A percentile compares a stretch with the other conserved stretches of the same genome.
phyloP scores from a whole-genome alignment of 768 basidiomycete species.

The Megacollybia marginata region DNA sequence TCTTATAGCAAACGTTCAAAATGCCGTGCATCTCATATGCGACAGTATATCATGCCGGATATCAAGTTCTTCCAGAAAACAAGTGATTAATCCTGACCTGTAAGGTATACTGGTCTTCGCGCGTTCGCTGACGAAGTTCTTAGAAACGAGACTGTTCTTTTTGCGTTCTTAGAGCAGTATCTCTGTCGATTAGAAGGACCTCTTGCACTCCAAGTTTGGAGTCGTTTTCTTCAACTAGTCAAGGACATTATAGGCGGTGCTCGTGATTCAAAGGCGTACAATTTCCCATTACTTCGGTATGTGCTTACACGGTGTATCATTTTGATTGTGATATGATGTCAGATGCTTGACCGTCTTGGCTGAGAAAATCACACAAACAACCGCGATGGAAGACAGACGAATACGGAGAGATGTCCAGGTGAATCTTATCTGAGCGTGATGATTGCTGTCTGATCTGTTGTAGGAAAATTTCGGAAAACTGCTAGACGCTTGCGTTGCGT shows the following conservation, averaged over 20 bases:
- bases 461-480: slow-evolving; percentile 84
- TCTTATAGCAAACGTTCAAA: slow-evolving; percentile 78
- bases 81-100: slow-evolving; percentile 60
- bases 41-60: slow-evolving; percentile 69
- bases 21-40: slow-evolving; percentile 81
- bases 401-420: slow-evolving; percentile 88
- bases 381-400: slow-evolving; percentile 84
- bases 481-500: slow-evolving; percentile 68
- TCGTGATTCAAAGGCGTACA: slow-evolving; percentile 62
- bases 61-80: slow-evolving; percentile 45
- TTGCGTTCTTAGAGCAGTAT: slow-evolving; percentile 86
- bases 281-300: slow-evolving; percentile 70
- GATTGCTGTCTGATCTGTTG: not conserved
- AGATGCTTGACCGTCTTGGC: slow-evolving; percentile 76
- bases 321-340: not conserved
- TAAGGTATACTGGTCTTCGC: slow-evolving; percentile 25
- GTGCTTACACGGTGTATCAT: slow-evolving; percentile 5
- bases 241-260: slow-evolving; percentile 67
- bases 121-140: slow-evolving; percentile 2
- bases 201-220: slow-evolving; percentile 89
- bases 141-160: slow-evolving; percentile 67
- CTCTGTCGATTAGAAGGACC: slow-evolving; percentile 80
- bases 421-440: not conserved
- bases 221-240: slow-evolving; percentile 64
- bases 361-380: slow-evolving; percentile 82